Percentiles rank a stretch among this genome's conserved stretches.
phyloP scores from a whole-genome alignment of 2,329 filamentous ascomycete genomes.

The Trichophyton verrucosum region DNA sequence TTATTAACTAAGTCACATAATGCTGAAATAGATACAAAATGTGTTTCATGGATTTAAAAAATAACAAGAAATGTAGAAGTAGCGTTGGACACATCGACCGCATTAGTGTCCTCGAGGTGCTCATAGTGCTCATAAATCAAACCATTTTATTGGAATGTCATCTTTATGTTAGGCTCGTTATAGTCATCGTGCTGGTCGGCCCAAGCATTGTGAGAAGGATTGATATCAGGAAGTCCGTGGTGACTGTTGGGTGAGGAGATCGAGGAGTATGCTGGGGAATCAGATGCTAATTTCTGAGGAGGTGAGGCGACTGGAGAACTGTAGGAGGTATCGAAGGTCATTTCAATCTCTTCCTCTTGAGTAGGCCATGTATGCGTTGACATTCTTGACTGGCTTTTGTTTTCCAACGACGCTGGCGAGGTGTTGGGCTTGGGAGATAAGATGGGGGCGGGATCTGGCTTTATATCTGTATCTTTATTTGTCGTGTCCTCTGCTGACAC shows the following conservation, averaged over 20 bases:
- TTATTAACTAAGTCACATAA: not conserved
- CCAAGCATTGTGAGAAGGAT: slow-evolving; percentile 49
- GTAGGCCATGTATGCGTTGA: slow-evolving; percentile 3
- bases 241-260: not conserved
- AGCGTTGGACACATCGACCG: not conserved
- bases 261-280: not conserved
- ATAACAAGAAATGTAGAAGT: not conserved
- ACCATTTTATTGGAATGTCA: slow-evolving; percentile 51
- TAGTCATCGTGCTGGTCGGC: slow-evolving; percentile 55
- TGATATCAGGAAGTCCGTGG: not conserved
- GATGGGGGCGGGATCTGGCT: not conserved
- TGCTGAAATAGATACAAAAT: not conserved
- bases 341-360: slow-evolving; percentile 39
- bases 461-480: not conserved
- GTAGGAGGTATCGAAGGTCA: slow-evolving; percentile 60
- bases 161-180: slow-evolving; percentile 60
- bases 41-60: not conserved
- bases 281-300: not conserved
- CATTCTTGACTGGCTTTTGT: not conserved
- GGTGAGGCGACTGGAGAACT: slow-evolving; percentile 23
- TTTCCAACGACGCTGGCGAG: not conserved
- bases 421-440: not conserved
- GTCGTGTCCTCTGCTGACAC: not conserved
- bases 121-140: not conserved
- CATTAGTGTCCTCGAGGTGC: not conserved